phyloP scores from a whole-genome alignment of 2,329 filamentous ascomycete species.

The Aspergillus amoenus region DNA sequence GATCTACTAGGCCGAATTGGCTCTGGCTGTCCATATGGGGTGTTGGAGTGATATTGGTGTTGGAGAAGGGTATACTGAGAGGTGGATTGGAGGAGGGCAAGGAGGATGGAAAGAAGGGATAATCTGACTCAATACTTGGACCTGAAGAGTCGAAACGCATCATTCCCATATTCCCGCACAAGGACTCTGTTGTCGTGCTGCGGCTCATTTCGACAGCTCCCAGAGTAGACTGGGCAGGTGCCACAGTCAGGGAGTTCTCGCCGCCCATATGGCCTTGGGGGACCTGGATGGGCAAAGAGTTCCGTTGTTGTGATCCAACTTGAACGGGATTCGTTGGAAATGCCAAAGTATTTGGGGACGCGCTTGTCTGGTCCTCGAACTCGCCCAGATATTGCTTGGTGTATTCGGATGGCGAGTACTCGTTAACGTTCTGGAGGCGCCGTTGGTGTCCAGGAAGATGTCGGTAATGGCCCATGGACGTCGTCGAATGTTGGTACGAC shows the following conservation, averaged over 20 bases:
- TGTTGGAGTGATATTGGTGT: conserved; percentile 17
- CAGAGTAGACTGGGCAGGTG: conserved; percentile 25
- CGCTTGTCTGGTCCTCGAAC: conserved; percentile 21
- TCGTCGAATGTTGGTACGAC: conserved; percentile 28
- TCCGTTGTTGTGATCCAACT: conserved; percentile 21
- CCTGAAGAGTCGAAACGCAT: conserved; percentile 45
- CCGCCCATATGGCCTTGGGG: conserved; percentile 22
- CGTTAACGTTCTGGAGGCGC: conserved; percentile 37
- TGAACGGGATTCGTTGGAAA: conserved; percentile 25
- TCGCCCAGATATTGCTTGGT: conserved; percentile 38
- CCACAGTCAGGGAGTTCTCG: conserved; percentile 22
- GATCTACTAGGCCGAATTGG: conserved; percentile 32
- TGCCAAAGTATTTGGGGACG: conserved; percentile 26
- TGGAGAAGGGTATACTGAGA: conserved; percentile 29
- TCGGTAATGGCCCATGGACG: conserved; percentile 28
- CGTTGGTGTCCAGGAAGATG: conserved; percentile 32
- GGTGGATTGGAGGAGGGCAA: conserved; percentile 29
- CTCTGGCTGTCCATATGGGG: conserved; percentile 22
- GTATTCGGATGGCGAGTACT: conserved; percentile 45
- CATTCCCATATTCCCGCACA: conserved; percentile 45
- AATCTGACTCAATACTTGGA: conserved; percentile 34
- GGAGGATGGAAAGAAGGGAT: conserved; percentile 29
- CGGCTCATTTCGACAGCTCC: conserved; percentile 45
- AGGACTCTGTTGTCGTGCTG: conserved; percentile 46
- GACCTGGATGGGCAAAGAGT: conserved; percentile 18